A percentile compares a stretch with the other conserved stretches of the same genome.
Evolutionary conservation across 345 rosid species (phyloP).

Genomic region (Lepidium didymum): DNA sequence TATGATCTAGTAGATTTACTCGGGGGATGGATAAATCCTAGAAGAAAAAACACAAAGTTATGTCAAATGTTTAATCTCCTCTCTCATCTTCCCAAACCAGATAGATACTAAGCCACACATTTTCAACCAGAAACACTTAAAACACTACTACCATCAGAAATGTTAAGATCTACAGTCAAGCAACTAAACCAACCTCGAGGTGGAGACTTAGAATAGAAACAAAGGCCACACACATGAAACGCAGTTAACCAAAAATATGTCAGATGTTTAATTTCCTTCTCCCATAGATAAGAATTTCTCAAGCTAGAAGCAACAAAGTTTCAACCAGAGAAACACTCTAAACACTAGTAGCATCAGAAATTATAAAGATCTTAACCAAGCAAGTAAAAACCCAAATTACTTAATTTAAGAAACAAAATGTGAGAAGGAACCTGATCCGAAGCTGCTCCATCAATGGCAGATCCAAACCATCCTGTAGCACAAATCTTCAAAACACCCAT

Average conservation of each 20-base stretch:
- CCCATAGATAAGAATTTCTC: background rate
- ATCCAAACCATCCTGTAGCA: conserved; percentile 87
- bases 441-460: conserved; percentile 57
- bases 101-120: background rate
- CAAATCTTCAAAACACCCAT: conserved; percentile 83
- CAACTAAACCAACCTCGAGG: too few species aligned
- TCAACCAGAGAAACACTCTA: background rate
- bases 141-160: background rate
- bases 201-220: too few species aligned
- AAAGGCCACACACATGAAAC: too few species aligned
- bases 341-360: background rate
- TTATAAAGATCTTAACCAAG: background rate
- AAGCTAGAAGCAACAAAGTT: background rate
- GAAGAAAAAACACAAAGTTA: background rate
- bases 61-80: background rate
- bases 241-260: too few species aligned
- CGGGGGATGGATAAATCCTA: conserved; percentile 39
- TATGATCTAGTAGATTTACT: conserved; percentile 28
- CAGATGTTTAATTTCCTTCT: too few species aligned
- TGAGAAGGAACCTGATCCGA: conserved; percentile 37
- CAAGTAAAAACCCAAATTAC: too few species aligned
- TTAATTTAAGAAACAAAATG: too few species aligned
- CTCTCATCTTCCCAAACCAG: background rate
- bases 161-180: background rate
- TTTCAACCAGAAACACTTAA: background rate